These are phyloP conservation scores for Chenopodium berlandieri DNA, from an alignment of 148 eudicot species.

Conservation along the genomic window DNA sequence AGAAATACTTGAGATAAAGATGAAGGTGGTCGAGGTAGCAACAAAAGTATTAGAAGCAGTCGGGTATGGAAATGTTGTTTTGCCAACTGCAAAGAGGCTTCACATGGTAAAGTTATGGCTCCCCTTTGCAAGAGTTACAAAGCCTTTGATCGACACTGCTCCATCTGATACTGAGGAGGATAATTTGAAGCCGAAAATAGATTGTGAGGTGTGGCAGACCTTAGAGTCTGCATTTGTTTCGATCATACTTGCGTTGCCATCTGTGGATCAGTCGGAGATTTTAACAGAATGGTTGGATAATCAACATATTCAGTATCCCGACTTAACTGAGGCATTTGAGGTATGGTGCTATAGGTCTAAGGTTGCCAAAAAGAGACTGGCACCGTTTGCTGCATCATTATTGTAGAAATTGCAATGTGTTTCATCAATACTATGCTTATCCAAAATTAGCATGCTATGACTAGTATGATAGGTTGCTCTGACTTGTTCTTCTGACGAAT, in stretches of 20 bases:
- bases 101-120: conserved; percentile 80
- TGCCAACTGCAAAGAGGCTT: conserved; percentile 62
- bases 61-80: conserved; percentile 64
- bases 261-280: conserved; percentile 69
- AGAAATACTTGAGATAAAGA: conserved; percentile 39
- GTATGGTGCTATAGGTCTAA: conserved; percentile 95
- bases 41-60: conserved; percentile 73
- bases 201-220: conserved; percentile 73
- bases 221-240: conserved; percentile 83
- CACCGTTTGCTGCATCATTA: conserved; percentile 35
- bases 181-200: conserved; percentile 39
- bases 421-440: not conserved
- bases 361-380: conserved; percentile 72
- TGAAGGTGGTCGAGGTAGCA: conserved; percentile 68
- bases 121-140: conserved; percentile 56
- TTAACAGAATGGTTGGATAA: conserved; percentile 70
- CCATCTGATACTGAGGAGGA: conserved; percentile 39
- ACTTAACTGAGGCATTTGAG: conserved; percentile 85
- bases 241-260: conserved; percentile 71
- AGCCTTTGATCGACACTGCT: conserved; percentile 45
- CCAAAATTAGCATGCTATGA: not conserved
- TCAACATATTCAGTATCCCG: conserved; percentile 70
- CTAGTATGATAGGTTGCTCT: not conserved
- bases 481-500: not conserved
- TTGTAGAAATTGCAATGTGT: not conserved